A percentile compares a stretch with the other conserved stretches of the same genome.
Evolutionary conservation across 1,284 basidiomycete species (phyloP).

Genomic region (Austroboletus niveus): DNA sequence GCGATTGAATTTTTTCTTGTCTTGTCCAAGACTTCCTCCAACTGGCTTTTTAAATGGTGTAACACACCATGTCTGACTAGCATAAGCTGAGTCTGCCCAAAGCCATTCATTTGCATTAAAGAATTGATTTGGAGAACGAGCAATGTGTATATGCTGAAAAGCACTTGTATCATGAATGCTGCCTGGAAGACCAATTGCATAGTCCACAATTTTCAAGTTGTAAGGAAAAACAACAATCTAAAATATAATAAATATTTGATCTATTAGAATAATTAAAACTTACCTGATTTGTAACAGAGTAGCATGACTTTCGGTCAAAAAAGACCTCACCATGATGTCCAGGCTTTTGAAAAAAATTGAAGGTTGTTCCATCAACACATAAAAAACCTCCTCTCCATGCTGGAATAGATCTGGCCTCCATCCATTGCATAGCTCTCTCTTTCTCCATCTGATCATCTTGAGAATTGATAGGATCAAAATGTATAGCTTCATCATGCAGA

Average conservation of each 20-base stretch:
- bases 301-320: conserved; percentile 14
- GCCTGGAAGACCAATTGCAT: not conserved
- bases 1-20: not conserved
- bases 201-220: too few species aligned
- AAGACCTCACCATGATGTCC: conserved; percentile 14
- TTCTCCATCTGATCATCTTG: not conserved
- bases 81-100: not conserved
- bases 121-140: not conserved
- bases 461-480: not conserved
- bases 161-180: not conserved
- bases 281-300: conserved; percentile 14
- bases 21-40: not conserved
- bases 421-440: not conserved
- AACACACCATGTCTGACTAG: not conserved
- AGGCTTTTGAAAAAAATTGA: conserved; percentile 20
- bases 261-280: not conserved
- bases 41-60: not conserved
- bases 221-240: too few species aligned
- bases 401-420: not conserved
- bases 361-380: conserved; percentile 14
- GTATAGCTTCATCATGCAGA: conserved; percentile 1
- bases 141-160: not conserved
- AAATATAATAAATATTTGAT: not conserved
- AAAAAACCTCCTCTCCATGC: conserved; percentile 6
- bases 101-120: not conserved